phyloP scores from a whole-genome alignment of 2,329 filamentous ascomycete genomes.

The Periconia sp. region DNA sequence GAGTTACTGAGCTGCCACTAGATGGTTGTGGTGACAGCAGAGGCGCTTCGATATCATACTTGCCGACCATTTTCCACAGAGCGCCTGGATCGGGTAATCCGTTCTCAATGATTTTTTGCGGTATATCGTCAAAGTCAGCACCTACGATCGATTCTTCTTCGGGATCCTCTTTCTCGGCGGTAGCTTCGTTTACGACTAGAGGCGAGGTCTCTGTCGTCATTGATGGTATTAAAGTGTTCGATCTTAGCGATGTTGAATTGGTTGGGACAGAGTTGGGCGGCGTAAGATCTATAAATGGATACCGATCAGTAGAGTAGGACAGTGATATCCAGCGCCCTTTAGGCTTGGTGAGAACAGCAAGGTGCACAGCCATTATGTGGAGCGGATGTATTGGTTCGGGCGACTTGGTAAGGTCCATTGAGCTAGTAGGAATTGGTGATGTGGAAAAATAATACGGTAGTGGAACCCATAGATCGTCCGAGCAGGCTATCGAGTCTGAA shows the following conservation, averaged over 20 bases:
- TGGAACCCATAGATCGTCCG: slow-evolving; percentile 36
- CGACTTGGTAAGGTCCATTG: slow-evolving; percentile 10
- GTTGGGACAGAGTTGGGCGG: neutral
- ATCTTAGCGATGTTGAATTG: too few relatives aligned
- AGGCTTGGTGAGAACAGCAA: slow-evolving; percentile 46
- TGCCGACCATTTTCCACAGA: slow-evolving; percentile 45
- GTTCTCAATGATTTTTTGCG: slow-evolving; percentile 30
- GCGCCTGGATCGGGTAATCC: slow-evolving; percentile 45
- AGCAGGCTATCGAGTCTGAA: slow-evolving; percentile 46
- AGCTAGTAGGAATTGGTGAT: slow-evolving; percentile 2
- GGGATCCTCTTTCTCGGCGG: neutral
- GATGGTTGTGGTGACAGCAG: slow-evolving; percentile 22
- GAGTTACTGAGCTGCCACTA: slow-evolving; percentile 21
- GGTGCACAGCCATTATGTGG: slow-evolving; percentile 47
- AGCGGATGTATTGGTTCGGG: slow-evolving; percentile 42
- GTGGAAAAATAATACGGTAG: slow-evolving; percentile 37
- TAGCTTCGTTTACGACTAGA: neutral
- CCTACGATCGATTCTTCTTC: slow-evolving; percentile 7
- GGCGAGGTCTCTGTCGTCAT: too few relatives aligned
- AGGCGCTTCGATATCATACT: slow-evolving; percentile 39
- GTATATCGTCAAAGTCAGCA: slow-evolving; percentile 29
- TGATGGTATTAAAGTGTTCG: too few relatives aligned
- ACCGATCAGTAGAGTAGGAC: slow-evolving; percentile 49
- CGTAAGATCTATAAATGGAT: slow-evolving; percentile 39
- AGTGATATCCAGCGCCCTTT: slow-evolving; percentile 47